Percentiles rank a stretch among this genome's conserved stretches.
phyloP scores from a whole-genome alignment of 2,329 filamentous ascomycete species.

The Fusarium luffae region DNA sequence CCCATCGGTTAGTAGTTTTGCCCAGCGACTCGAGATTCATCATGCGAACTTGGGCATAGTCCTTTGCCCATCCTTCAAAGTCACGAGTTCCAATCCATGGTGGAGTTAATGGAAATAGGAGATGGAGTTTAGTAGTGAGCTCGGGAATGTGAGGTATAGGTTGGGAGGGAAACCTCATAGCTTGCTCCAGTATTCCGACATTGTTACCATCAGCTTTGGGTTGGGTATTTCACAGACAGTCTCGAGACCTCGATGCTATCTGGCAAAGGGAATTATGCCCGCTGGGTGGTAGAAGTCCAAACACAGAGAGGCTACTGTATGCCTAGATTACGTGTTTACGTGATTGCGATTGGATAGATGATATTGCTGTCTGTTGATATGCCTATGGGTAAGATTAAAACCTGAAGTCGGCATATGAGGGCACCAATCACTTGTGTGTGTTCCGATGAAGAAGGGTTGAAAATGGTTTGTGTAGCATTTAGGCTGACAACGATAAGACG shows the following conservation, averaged over 20 bases:
- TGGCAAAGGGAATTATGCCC: rapidly evolving
- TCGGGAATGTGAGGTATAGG: too few relatives aligned
- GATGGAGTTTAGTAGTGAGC: too few relatives aligned
- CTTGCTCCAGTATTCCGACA: too few relatives aligned
- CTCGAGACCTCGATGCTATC: neutral
- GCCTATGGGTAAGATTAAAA: neutral
- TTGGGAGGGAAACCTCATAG: too few relatives aligned
- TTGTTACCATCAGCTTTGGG: too few relatives aligned
- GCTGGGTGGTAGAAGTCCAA: neutral
- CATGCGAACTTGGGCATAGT: too few relatives aligned
- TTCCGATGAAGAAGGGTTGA: neutral
- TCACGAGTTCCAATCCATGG: too few relatives aligned
- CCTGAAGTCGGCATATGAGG: neutral
- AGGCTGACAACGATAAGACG: neutral
- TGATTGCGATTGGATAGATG: neutral
- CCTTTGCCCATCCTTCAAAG: too few relatives aligned
- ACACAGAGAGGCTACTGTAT: neutral
- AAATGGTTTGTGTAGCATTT: neutral
- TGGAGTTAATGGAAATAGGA: too few relatives aligned
- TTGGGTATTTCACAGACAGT: neutral
- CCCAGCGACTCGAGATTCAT: too few relatives aligned
- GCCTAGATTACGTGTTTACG: neutral
- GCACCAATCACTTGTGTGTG: neutral
- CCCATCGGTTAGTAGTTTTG: too few relatives aligned
- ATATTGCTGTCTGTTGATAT: neutral